Evolutionary conservation across 352 stramenopile species (phyloP).

Genomic region (Globisporangium paroecandrum): DNA sequence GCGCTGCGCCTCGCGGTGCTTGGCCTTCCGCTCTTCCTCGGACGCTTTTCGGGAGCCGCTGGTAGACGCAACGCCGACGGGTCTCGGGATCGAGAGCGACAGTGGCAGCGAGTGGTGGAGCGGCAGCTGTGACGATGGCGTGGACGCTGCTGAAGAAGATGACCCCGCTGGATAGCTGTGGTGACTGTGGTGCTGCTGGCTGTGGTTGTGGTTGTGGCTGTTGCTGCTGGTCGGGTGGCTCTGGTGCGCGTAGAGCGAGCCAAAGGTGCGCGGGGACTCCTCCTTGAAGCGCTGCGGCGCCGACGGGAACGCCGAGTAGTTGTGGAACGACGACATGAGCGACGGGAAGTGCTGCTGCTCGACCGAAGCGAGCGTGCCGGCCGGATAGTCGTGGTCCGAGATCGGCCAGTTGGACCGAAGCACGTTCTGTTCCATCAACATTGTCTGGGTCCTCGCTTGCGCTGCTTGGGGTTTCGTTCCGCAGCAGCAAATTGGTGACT

Average conservation of each 20-base stretch:
- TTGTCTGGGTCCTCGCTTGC: not conserved
- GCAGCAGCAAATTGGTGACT: slow-evolving; percentile 10
- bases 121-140: slow-evolving; percentile 1
- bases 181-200: not conserved
- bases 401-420: slow-evolving; percentile 19
- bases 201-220: not conserved
- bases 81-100: slow-evolving; percentile 17
- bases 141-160: not conserved
- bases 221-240: slow-evolving; percentile 1
- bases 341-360: slow-evolving; percentile 23
- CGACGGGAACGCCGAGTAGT: slow-evolving; percentile 17
- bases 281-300: slow-evolving; percentile 18
- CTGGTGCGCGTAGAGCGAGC: slow-evolving; percentile 15
- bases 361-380: slow-evolving; percentile 11
- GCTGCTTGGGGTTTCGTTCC: not conserved
- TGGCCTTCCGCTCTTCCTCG: slow-evolving; percentile 52
- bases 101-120: slow-evolving; percentile 18
- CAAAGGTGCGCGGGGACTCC: slow-evolving; percentile 17
- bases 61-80: not conserved
- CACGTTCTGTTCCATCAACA: slow-evolving; percentile 23
- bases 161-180: not conserved
- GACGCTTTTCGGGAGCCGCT: slow-evolving; percentile 20
- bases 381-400: slow-evolving; percentile 16
- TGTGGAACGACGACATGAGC: slow-evolving; percentile 17
- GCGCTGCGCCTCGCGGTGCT: slow-evolving; percentile 49